Base-by-base conservation (phyloP, 139 green algal species). In the Astrephomene gubernaculifera region DNA sequence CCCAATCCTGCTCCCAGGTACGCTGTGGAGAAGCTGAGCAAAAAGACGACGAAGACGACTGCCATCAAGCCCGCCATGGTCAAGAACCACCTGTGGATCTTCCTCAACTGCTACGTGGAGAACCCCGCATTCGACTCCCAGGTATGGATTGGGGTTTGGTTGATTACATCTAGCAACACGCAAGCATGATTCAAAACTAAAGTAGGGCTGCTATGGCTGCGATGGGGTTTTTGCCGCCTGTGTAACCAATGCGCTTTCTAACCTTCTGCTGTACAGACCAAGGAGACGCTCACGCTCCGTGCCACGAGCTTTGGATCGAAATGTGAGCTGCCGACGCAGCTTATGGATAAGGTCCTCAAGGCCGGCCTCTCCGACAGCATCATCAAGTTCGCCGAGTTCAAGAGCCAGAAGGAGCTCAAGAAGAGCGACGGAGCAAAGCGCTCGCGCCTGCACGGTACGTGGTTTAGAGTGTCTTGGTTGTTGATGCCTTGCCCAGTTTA, bases 111-210 rank as follows among this genome's bases (percentile, higher is more conserved):
- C 82, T 89, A 97, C 79, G 96, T 99, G 36, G 96, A 98, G 82
- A 99, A 99, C 88, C 98, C 98, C 12, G 95, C 98, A 8, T 99
- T 99, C 83, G 98, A 99, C 90, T 98, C 95, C 1, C 97, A 99
- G 95, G 94, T 94, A 74, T 45, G 71, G 0, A 31, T 24, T 4
- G 0, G n/a, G 71, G 71, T 68, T 44, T 52, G 21, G 9, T 75
- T 85, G 17, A 57, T 17, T 57, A 12, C 49, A 57, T 12, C 12
- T 57, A 25, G 49, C 49, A 57, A 17, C 49, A 12, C 17, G 49
- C 17, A 57, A 57, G 49, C n/a, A n/a, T n/a, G n/a, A n/a, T n/a
- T n/a, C n/a, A n/a, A n/a, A n/a, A n/a, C n/a, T n/a, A n/a, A n/a
- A n/a, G n/a, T n/a, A n/a, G n/a, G n/a, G n/a, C n/a, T n/a, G n/a